Evolutionary conservation across 192 early-diverging fungal species (phyloP).

Genomic region (Funneliformis mosseae): DNA sequence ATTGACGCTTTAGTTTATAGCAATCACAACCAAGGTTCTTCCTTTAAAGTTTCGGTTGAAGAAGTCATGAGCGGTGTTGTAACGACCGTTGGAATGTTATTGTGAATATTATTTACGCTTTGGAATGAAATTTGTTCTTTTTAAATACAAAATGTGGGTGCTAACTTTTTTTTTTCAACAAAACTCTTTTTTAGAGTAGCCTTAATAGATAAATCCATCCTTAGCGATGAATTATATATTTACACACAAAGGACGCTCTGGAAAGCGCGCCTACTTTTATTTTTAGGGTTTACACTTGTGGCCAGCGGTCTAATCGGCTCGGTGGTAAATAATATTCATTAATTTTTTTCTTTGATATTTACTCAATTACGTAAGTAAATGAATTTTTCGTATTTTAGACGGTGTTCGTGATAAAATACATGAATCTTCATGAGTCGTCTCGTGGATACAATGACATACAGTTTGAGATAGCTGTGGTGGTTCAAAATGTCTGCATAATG

Average conservation of each 20-base stretch:
- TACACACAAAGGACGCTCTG: conserved; percentile 2
- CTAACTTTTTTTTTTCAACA: background rate
- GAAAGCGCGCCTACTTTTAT: conserved; percentile 17
- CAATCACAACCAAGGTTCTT: background rate
- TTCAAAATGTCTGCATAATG: background rate
- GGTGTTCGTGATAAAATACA: background rate
- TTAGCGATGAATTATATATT: background rate
- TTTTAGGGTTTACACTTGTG: conserved; percentile 13
- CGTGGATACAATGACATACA: background rate
- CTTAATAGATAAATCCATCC: background rate
- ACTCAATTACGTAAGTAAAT: background rate
- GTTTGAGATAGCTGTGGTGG: background rate
- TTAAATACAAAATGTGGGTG: background rate
- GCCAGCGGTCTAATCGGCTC: conserved; percentile 9
- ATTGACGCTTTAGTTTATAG: conserved; percentile 5
- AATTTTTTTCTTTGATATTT: background rate
- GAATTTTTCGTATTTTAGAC: background rate
- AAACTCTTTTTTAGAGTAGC: conserved; percentile 1
- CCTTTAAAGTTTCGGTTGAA: background rate
- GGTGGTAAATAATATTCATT: conserved; percentile 8
- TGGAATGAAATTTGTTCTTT: background rate
- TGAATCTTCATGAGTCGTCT: background rate
- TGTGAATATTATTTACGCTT: background rate
- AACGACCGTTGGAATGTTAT: conserved; percentile 17
- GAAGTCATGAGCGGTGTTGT: background rate